phyloP scores from a whole-genome alignment of 306 rosid genomes.

The Datisca glomerata region DNA sequence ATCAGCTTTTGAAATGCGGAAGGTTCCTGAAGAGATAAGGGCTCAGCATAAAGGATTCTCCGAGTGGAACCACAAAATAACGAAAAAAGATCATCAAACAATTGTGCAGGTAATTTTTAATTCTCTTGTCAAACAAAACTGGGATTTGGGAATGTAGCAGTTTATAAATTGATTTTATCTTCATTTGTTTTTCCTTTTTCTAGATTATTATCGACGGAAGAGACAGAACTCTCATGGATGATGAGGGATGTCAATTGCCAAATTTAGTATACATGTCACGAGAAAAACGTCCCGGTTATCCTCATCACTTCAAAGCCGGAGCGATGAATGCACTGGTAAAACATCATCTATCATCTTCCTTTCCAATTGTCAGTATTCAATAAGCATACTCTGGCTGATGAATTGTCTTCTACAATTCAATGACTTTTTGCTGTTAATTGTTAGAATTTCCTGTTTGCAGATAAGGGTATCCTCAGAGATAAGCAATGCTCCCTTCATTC shows the following conservation, averaged over 20 bases:
- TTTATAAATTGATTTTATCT: neutral
- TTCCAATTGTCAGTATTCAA: no score
- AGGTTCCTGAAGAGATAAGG: constrained; percentile 27
- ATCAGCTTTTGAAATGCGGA: constrained; percentile 17
- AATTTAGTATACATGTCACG: constrained; percentile 50
- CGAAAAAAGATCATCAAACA: constrained; percentile 50
- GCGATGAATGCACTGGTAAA: constrained; percentile 57
- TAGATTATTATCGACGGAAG: constrained; percentile 53
- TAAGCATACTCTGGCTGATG: no score
- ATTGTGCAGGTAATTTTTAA: constrained; percentile 33
- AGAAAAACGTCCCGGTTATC: no score
- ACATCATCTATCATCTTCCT: no score
- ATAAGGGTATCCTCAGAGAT: constrained; percentile 57
- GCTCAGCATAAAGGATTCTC: constrained; percentile 32
- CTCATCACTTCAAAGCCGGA: constrained; percentile 76
- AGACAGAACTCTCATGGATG: constrained; percentile 26
- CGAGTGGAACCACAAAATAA: constrained; percentile 38
- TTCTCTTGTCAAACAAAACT: neutral
- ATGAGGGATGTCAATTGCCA: constrained; percentile 34
- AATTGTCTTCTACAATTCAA: neutral
- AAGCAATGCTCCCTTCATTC: constrained; percentile 53
- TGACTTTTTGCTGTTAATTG: no score
- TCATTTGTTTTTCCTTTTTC: neutral
- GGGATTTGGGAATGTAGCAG: no score
- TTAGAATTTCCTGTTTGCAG: constrained; percentile 15